These are phyloP conservation scores for Globisporangium apiculatum DNA, from an alignment of 352 stramenopile species.

Conservation along the genomic window DNA sequence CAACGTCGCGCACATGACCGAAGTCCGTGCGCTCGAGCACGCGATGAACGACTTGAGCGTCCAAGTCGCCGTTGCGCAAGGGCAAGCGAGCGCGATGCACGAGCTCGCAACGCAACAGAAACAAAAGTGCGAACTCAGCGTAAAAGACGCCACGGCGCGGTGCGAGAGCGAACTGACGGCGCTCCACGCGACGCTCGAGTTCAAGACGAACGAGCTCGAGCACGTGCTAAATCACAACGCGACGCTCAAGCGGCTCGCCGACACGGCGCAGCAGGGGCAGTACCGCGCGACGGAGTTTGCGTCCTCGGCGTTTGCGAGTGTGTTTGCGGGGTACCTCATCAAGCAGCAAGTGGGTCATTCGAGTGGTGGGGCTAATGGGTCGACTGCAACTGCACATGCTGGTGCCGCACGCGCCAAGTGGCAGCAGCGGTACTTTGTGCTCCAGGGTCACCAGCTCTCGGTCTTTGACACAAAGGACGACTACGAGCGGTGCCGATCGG, in stretches of 20 bases:
- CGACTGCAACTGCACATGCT: no score
- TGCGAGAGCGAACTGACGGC: conserved; percentile 56
- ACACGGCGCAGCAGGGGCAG: conserved; percentile 80
- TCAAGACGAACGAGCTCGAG: conserved; percentile 85
- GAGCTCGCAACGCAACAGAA: conserved; percentile 70
- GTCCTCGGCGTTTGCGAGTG: conserved; percentile 51
- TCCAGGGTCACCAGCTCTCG: conserved; percentile 68
- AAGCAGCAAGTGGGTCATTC: conserved; percentile 55
- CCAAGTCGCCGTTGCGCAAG: conserved; percentile 73
- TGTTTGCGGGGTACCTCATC: conserved; percentile 81
- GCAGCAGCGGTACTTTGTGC: conserved; percentile 85
- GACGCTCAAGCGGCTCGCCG: conserved; percentile 78
- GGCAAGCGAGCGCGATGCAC: conserved; percentile 76
- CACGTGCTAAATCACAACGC: conserved; percentile 85
- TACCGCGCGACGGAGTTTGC: conserved; percentile 83
- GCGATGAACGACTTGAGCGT: conserved; percentile 79
- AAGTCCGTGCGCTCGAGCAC: conserved; percentile 70
- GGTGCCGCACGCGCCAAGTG: conserved; percentile 29
- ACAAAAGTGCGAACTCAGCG: conserved; percentile 67
- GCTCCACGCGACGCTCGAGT: conserved; percentile 68
- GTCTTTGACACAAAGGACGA: conserved; percentile 86
- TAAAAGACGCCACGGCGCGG: conserved; percentile 73
- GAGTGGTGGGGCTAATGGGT: no score
- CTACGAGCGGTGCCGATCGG: conserved; percentile 72
- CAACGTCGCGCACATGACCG: conserved; percentile 68